These are phyloP conservation scores for Jacaranda copaia DNA, from an alignment of 257 asterid genomes.

Conservation along the genomic window DNA sequence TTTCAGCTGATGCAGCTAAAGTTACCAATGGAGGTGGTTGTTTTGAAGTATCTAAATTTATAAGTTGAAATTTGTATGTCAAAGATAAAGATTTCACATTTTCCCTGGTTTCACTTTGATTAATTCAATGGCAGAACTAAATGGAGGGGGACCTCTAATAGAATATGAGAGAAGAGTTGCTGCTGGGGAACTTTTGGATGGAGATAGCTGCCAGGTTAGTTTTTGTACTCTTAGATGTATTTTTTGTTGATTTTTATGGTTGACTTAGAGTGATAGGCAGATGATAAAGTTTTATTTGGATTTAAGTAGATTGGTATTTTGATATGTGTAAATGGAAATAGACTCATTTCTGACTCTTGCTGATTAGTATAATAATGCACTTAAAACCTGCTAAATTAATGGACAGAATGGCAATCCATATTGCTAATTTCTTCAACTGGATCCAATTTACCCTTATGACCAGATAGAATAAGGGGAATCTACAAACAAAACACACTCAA, in stretches of 20 bases:
- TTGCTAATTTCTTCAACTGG: not conserved
- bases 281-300: not conserved
- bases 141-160: conserved; percentile 76
- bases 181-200: conserved; percentile 84
- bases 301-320: conserved; percentile 11
- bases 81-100: conserved; percentile 15
- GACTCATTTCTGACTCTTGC: conserved; percentile 9
- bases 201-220: conserved; percentile 82
- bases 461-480: not conserved
- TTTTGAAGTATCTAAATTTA: conserved; percentile 17
- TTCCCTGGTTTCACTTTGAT: conserved; percentile 35
- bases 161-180: conserved; percentile 86
- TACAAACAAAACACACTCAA: not conserved
- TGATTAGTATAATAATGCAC: not conserved
- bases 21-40: conserved; percentile 63
- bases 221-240: not conserved
- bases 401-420: not conserved
- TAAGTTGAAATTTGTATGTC: conserved; percentile 17
- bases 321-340: conserved; percentile 1
- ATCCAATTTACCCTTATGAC: not conserved
- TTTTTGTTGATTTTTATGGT: conserved; percentile 4
- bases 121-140: conserved; percentile 51
- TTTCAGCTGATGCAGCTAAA: conserved; percentile 60
- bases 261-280: not conserved
- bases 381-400: not conserved